phyloP scores from a whole-genome alignment of 2,329 filamentous ascomycete species.

The Ophiostoma piceae region DNA sequence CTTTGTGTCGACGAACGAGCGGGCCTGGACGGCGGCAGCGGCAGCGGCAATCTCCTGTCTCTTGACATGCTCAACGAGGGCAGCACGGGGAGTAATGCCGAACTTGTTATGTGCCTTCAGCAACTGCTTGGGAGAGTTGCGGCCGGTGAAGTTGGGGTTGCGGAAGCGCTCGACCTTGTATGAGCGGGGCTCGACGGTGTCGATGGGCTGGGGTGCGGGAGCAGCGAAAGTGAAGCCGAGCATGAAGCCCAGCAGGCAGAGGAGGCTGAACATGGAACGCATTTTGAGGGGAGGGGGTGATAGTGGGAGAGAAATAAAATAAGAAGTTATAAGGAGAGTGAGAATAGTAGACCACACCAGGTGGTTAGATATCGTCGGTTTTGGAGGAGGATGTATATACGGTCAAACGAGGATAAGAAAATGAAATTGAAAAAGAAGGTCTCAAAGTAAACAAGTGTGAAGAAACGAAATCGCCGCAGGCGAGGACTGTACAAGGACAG shows the following conservation, averaged over 20 bases:
- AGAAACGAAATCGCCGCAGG: conserved; percentile 12
- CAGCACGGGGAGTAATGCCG: conserved; percentile 47
- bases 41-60: conserved; percentile 27
- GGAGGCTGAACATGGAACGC: conserved; percentile 29
- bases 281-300: conserved; percentile 25
- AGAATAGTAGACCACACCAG: conserved; percentile 12
- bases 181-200: conserved; percentile 46
- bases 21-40: conserved; percentile 25
- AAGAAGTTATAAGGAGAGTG: conserved; percentile 16
- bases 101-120: conserved; percentile 65
- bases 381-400: not conserved
- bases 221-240: conserved; percentile 42
- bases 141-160: conserved; percentile 50
- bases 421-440: conserved; percentile 13
- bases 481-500: conserved; percentile 10
- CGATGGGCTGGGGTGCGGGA: conserved; percentile 37
- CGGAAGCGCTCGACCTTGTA: conserved; percentile 57
- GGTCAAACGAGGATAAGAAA: conserved; percentile 14
- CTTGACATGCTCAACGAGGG: conserved; percentile 38
- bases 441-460: conserved; percentile 5
- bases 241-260: conserved; percentile 45
- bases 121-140: conserved; percentile 57
- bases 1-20: not conserved
- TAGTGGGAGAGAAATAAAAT: conserved; percentile 12
- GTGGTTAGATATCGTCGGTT: conserved; percentile 2